These are phyloP conservation scores for Fonsecaea erecta DNA, from an alignment of 2,329 filamentous ascomycete species.

Conservation along the genomic window DNA sequence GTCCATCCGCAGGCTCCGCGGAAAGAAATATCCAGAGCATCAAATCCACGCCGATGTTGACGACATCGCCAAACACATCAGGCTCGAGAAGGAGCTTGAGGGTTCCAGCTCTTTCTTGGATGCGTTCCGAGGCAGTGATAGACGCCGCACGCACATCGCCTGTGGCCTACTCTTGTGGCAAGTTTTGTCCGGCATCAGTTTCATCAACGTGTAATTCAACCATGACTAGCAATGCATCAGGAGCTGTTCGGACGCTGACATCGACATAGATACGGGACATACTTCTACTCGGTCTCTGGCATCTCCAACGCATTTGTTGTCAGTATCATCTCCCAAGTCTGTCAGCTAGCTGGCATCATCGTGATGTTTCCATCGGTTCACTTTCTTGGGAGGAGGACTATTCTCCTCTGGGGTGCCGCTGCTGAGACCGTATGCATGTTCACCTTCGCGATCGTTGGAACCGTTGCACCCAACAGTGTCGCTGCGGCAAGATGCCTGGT, in stretches of 20 bases:
- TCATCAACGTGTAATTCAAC: slow-evolving; percentile 1
- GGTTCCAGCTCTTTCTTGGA: slow-evolving; percentile 38
- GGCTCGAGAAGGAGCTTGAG: slow-evolving; percentile 37
- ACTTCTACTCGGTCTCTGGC: slow-evolving; percentile 6
- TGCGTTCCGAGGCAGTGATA: slow-evolving; percentile 39
- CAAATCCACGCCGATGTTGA: neutral
- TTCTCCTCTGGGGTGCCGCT: slow-evolving; percentile 5
- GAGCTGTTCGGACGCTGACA: neutral
- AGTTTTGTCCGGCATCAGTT: neutral
- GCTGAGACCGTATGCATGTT: slow-evolving; percentile 7
- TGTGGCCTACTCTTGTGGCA: neutral
- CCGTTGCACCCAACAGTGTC: slow-evolving; percentile 3
- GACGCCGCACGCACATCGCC: slow-evolving; percentile 48
- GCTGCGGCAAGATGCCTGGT: slow-evolving; percentile 13
- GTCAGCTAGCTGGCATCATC: neutral
- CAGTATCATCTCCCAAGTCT: slow-evolving; percentile 5
- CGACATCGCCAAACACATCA: slow-evolving; percentile 4
- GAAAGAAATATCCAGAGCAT: neutral
- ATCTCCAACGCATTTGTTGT: slow-evolving; percentile 10
- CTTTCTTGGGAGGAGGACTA: slow-evolving; percentile 1
- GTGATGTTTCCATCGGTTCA: neutral
- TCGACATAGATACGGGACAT: slow-evolving; percentile 4
- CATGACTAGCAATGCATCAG: neutral
- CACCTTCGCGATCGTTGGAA: slow-evolving; percentile 2
- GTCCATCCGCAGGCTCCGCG: neutral